A percentile compares a stretch with the other conserved stretches of the same genome.
Evolutionary conservation across 768 basidiomycete genomes (phyloP).

Genomic region (Kwoniella shandongensis): DNA sequence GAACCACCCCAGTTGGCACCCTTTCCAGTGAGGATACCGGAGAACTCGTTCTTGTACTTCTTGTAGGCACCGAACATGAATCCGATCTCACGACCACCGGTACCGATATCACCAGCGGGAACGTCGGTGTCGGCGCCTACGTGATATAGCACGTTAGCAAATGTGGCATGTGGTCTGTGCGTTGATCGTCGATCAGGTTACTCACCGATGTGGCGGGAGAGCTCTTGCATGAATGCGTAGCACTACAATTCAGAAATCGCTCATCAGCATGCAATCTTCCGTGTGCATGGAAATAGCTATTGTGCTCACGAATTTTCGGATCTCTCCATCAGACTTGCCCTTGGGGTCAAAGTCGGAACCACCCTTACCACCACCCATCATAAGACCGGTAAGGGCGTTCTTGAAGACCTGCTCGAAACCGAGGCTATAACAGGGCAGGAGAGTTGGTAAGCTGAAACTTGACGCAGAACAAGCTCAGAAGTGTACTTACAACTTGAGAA

Average conservation of each 20-base stretch:
- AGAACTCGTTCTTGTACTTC: constrained; percentile 69
- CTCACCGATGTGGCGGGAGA: constrained; percentile 57
- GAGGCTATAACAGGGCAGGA: constrained; percentile 55
- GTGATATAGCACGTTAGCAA: constrained; percentile 52
- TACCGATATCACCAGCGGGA: constrained; percentile 67
- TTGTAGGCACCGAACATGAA: constrained; percentile 78
- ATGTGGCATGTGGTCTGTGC: background rate
- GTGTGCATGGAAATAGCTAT: background rate
- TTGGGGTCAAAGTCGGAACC: constrained; percentile 79
- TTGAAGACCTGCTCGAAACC: constrained; percentile 81
- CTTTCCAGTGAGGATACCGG: constrained; percentile 69
- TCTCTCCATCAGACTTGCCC: constrained; percentile 73
- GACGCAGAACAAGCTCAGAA: background rate
- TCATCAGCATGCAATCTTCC: background rate
- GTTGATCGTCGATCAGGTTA: background rate
- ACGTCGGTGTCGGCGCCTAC: constrained; percentile 75
- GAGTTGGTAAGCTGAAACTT: background rate
- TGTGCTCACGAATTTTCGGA: constrained; percentile 63
- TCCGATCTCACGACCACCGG: constrained; percentile 72
- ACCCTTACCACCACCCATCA: constrained; percentile 78
- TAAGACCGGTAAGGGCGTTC: constrained; percentile 73
- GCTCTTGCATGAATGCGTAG: constrained; percentile 70
- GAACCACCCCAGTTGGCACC: constrained; percentile 70
- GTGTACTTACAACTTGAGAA: constrained; percentile 65
- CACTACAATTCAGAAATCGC: constrained; percentile 21